phyloP scores from a whole-genome alignment of 768 basidiomycete species.

The Grammothele lineata region DNA sequence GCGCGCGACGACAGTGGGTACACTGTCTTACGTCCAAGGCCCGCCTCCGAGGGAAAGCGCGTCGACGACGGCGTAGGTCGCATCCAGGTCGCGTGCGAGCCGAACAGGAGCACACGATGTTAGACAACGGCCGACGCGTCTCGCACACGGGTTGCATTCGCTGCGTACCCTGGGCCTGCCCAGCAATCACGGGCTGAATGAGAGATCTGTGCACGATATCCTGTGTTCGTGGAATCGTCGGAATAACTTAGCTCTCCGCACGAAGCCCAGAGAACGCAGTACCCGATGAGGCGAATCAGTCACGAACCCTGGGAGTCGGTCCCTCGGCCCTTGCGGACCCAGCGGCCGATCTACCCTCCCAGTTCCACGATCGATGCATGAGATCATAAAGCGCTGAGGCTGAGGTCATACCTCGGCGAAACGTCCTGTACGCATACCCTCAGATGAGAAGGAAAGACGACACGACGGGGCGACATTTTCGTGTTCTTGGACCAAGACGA shows the following conservation, averaged over 20 bases:
- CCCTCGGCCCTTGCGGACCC: slow-evolving; percentile 4
- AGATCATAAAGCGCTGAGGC: neutral
- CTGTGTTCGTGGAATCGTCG: slow-evolving; percentile 11
- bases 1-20: neutral
- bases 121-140: too few relatives aligned
- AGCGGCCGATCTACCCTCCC: neutral
- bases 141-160: too few relatives aligned
- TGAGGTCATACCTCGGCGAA: slow-evolving; percentile 9
- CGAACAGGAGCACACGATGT: too few relatives aligned
- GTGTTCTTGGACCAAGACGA: neutral
- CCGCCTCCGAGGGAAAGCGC: too few relatives aligned
- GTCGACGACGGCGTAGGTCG: too few relatives aligned
- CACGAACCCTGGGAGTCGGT: neutral
- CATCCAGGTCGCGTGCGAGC: too few relatives aligned
- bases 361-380: slow-evolving; percentile 3
- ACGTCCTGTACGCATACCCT: too few relatives aligned
- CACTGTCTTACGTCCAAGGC: too few relatives aligned
- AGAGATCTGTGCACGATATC: slow-evolving; percentile 1
- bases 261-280: neutral
- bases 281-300: neutral
- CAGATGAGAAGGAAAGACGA: neutral
- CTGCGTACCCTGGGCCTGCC: too few relatives aligned
- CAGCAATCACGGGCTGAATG: too few relatives aligned
- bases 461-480: too few relatives aligned
- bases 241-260: slow-evolving; percentile 11